These are phyloP conservation scores for Lodderomyces pseudojiufengensis DNA, from an alignment of 1,139 yeast genomes.

Conservation along the genomic window DNA sequence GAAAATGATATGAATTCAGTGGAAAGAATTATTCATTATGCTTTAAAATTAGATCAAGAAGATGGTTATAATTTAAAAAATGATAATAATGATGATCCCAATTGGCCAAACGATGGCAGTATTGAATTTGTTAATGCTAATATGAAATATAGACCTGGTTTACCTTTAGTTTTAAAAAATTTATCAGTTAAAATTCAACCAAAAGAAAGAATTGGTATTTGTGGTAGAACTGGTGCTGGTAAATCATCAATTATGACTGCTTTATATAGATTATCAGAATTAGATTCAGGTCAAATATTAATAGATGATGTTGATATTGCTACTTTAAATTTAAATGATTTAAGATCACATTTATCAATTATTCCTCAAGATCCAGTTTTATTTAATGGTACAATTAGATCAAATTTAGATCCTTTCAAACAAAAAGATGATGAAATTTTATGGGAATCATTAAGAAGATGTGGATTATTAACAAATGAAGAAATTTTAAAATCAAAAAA, in stretches of 20 bases:
- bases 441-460: slow-evolving; percentile 43
- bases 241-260: slow-evolving; percentile 69
- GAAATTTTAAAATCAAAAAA: slow-evolving; percentile 22
- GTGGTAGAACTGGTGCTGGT: slow-evolving; percentile 83
- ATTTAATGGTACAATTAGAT: slow-evolving; percentile 37
- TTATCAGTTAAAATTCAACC: slow-evolving; percentile 45
- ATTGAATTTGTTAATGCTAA: slow-evolving; percentile 56
- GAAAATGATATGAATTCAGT: slow-evolving; percentile 85
- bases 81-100: slow-evolving; percentile 42
- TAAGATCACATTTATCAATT: slow-evolving; percentile 35
- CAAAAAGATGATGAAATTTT: slow-evolving; percentile 34
- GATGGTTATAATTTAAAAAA: slow-evolving; percentile 45
- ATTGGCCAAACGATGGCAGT: slow-evolving; percentile 44
- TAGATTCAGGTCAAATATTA: slow-evolving; percentile 46
- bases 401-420: slow-evolving; percentile 42
- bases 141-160: slow-evolving; percentile 69
- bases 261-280: slow-evolving; percentile 57
- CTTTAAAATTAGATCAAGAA: slow-evolving; percentile 41
- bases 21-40: slow-evolving; percentile 75
- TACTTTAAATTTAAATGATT: slow-evolving; percentile 28
- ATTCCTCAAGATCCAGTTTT: slow-evolving; percentile 47
- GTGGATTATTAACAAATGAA: slow-evolving; percentile 37
- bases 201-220: slow-evolving; percentile 65
- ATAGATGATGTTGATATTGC: slow-evolving; percentile 64
- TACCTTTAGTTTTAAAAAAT: slow-evolving; percentile 68